Conservation (phyloP, 2,329 filamentous ascomycete genomes). For the Achaetomium macrosporum region DNA sequence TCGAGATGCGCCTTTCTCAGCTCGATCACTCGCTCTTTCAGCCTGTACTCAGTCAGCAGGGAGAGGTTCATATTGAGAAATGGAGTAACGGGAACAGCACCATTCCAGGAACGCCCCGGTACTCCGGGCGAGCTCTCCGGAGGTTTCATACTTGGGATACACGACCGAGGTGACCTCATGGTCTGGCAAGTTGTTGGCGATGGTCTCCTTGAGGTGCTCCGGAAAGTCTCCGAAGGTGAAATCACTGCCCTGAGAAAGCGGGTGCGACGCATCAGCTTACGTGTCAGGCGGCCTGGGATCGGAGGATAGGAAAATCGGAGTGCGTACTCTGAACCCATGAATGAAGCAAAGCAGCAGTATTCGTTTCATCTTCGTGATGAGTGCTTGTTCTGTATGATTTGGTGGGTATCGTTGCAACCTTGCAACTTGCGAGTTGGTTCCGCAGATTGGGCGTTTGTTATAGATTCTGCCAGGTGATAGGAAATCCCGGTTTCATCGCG, state of each 20-base stretch:
- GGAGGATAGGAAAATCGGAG: not conserved
- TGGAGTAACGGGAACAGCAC: conserved; percentile 26
- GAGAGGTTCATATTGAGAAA: not conserved
- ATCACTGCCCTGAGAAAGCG: conserved; percentile 53
- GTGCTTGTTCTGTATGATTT: no score
- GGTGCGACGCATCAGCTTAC: not conserved
- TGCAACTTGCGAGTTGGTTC: no score
- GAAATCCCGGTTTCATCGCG: no score
- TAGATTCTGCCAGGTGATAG: no score
- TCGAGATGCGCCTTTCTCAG: conserved; percentile 62
- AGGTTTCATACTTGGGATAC: conserved; percentile 69
- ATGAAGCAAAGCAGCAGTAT: conserved; percentile 68
- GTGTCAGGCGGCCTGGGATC: not conserved
- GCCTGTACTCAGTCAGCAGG: conserved; percentile 40
- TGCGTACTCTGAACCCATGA: conserved; percentile 44
- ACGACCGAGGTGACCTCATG: conserved; percentile 56
- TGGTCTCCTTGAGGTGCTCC: conserved; percentile 52
- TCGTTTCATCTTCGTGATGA: conserved; percentile 27
- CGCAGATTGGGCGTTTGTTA: no score
- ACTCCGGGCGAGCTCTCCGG: conserved; percentile 55
- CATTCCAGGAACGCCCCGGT: conserved; percentile 43
- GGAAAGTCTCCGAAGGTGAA: conserved; percentile 66
- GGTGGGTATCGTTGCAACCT: no score
- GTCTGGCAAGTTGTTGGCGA: conserved; percentile 54
- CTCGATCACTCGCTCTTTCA: conserved; percentile 76